A percentile compares a stretch with the other conserved stretches of the same genome.
Evolutionary conservation across 2,329 filamentous ascomycete genomes (phyloP).

Genomic region (Sporothrix schenckii): DNA sequence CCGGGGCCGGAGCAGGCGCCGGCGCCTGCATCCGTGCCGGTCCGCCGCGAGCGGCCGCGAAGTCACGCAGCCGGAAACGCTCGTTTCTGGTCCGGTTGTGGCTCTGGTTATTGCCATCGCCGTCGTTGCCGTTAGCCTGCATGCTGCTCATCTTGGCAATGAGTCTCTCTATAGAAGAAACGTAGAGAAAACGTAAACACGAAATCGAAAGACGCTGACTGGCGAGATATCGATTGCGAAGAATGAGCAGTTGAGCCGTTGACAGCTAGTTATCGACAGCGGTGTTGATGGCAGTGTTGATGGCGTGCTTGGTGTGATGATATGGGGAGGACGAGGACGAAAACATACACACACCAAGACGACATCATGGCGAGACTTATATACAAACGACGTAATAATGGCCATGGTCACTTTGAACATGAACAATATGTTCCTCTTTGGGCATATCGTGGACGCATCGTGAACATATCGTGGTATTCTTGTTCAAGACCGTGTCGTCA

Average conservation of each 20-base stretch:
- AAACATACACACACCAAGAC: neutral
- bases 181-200: neutral
- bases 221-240: neutral
- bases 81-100: neutral
- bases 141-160: neutral
- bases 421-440: neutral
- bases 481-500: neutral
- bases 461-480: neutral
- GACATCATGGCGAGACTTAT: neutral
- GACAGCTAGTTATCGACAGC: neutral
- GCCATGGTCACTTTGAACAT: neutral
- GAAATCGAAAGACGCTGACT: neutral
- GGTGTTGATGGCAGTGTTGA: neutral
- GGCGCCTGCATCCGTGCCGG: too few relatives aligned
- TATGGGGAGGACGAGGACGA: constrained; percentile 8
- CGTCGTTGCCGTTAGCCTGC: neutral
- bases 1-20: too few relatives aligned
- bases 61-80: too few relatives aligned
- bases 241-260: neutral
- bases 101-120: neutral
- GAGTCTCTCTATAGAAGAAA: neutral
- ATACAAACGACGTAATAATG: neutral
- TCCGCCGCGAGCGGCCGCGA: too few relatives aligned
- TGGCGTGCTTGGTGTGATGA: too few relatives aligned
- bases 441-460: too few relatives aligned